Evolutionary conservation across 192 early-diverging fungal species (phyloP).

Genomic region (Lobulomyces angularis): DNA sequence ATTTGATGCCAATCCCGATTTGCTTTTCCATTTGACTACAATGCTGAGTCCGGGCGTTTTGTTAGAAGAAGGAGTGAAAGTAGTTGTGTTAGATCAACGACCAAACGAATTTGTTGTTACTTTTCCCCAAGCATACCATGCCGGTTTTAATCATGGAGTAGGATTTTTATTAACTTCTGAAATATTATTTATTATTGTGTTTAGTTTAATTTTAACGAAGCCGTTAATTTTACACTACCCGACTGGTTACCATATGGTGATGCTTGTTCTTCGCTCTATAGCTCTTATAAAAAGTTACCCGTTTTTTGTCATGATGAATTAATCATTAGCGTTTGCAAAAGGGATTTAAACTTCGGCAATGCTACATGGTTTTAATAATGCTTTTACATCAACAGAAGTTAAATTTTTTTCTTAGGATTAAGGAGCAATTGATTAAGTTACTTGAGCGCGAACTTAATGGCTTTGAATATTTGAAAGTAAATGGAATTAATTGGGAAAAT

Average conservation of each 20-base stretch:
- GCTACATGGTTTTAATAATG: conserved; percentile 21
- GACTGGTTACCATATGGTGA: conserved; percentile 80
- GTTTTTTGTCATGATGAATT: conserved; percentile 95
- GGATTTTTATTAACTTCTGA: conserved; percentile 7
- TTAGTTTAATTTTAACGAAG: conserved; percentile 86
- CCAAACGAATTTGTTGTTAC: conserved; percentile 91
- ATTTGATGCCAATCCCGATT: conserved; percentile 80
- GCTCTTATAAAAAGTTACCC: conserved; percentile 62
- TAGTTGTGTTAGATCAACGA: conserved; percentile 70
- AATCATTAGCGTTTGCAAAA: conserved; percentile 43
- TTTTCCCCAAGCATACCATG: conserved; percentile 88
- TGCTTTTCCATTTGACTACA: conserved; percentile 87
- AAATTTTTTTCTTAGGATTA: conserved; percentile 22
- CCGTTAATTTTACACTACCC: conserved; percentile 90
- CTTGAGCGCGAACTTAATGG: conserved; percentile 37
- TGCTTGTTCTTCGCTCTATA: conserved; percentile 71
- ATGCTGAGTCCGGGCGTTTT: conserved; percentile 73
- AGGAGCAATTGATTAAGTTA: conserved; percentile 32
- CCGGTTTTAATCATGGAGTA: conserved; percentile 93
- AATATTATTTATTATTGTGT: conserved; percentile 4
- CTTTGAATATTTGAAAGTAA: no score
- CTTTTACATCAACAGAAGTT: neutral
- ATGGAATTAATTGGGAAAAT: conserved; percentile 21
- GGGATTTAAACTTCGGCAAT: conserved; percentile 12
- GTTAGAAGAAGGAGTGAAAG: conserved; percentile 57